These are phyloP conservation scores for Globisporangium splendens DNA, from an alignment of 352 stramenopile species.

Conservation along the genomic window DNA sequence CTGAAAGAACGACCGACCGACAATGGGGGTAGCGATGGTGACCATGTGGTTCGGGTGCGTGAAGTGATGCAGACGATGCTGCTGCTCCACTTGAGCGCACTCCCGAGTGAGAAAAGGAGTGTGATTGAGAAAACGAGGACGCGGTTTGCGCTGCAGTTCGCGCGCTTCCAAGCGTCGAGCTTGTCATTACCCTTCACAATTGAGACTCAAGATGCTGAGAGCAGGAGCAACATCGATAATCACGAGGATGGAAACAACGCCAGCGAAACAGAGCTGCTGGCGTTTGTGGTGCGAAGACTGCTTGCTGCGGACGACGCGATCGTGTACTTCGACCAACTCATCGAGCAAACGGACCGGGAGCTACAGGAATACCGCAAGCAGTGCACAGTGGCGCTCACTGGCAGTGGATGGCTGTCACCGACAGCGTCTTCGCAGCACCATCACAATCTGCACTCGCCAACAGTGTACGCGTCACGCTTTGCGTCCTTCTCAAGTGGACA, in stretches of 20 bases:
- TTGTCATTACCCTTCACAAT: not conserved
- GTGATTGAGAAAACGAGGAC: slow-evolving; percentile 39
- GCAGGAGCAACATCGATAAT: not conserved
- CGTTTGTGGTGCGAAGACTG: slow-evolving; percentile 36
- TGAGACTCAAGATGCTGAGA: no score
- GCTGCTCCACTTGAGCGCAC: slow-evolving; percentile 28
- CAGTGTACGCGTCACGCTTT: slow-evolving; percentile 24
- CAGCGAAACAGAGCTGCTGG: slow-evolving; percentile 22
- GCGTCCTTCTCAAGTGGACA: slow-evolving; percentile 35
- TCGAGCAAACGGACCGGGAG: slow-evolving; percentile 37
- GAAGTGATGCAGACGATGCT: slow-evolving; percentile 35
- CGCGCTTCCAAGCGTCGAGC: slow-evolving; percentile 16
- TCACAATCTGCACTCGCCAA: slow-evolving; percentile 17
- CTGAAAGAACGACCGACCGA: slow-evolving; percentile 23
- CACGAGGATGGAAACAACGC: slow-evolving; percentile 1
- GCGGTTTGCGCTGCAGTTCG: slow-evolving; percentile 22
- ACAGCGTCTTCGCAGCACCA: slow-evolving; percentile 17
- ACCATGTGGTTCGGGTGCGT: slow-evolving; percentile 21
- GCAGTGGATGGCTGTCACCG: not conserved
- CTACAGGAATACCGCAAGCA: slow-evolving; percentile 35
- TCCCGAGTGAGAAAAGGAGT: slow-evolving; percentile 30
- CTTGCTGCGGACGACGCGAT: slow-evolving; percentile 32
- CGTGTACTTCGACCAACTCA: slow-evolving; percentile 38
- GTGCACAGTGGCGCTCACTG: slow-evolving; percentile 30
- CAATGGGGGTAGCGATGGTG: slow-evolving; percentile 18